Evolutionary conservation across 192 early-diverging fungal species (phyloP).

Genomic region (Podila horticola): DNA sequence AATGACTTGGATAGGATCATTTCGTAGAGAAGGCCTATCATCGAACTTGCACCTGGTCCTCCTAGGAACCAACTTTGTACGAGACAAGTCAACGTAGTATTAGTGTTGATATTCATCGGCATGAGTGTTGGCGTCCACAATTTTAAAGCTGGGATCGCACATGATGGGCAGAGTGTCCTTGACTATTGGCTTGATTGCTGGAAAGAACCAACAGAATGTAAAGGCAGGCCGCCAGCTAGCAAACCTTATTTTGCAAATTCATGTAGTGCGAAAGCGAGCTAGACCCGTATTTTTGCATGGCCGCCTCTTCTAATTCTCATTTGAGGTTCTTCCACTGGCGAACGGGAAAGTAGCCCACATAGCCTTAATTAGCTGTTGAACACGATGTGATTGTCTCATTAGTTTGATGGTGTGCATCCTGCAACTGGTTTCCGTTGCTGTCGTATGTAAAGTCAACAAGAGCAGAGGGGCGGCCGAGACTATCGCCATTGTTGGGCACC

Average conservation of each 20-base stretch:
- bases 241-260: background rate
- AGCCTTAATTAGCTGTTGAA: constrained; percentile 7
- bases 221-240: background rate
- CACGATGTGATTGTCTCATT: constrained; percentile 1
- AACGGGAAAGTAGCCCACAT: constrained; percentile 5
- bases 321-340: background rate
- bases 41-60: constrained; percentile 77
- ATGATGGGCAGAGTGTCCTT: constrained; percentile 72
- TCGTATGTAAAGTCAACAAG: background rate
- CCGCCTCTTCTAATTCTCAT: background rate
- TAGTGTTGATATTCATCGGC: background rate
- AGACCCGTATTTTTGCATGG: background rate
- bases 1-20: constrained; percentile 69
- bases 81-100: background rate
- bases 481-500: too few relatives aligned
- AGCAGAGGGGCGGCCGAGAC: too few relatives aligned
- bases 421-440: background rate
- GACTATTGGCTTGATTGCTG: constrained; percentile 63
- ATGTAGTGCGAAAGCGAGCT: background rate
- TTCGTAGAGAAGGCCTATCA: constrained; percentile 73
- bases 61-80: constrained; percentile 73
- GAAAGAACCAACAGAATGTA: constrained; percentile 81
- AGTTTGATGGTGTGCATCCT: background rate
- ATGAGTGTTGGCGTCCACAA: background rate
- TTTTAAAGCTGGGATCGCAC: constrained; percentile 5